phyloP scores from a whole-genome alignment of 768 basidiomycete species.

The Podaxis sp. region DNA sequence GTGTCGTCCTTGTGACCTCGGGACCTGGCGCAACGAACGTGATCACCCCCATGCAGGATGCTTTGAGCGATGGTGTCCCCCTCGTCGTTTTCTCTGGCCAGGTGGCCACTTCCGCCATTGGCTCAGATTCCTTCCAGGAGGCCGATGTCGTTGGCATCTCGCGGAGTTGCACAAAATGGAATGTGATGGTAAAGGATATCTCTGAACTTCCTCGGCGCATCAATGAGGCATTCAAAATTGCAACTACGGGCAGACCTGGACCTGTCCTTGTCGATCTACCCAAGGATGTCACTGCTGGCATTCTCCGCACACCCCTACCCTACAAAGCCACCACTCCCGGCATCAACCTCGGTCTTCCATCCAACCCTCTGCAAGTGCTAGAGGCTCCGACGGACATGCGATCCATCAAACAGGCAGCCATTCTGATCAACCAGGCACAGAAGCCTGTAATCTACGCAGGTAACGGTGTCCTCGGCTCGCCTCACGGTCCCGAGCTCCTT shows the following conservation, averaged over 20 bases:
- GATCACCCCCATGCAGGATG: constrained; percentile 97
- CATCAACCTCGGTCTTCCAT: constrained; percentile 63
- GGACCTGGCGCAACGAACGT: constrained; percentile 98
- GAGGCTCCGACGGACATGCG: constrained; percentile 57
- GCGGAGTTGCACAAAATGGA: constrained; percentile 98
- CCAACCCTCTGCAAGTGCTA: constrained; percentile 60
- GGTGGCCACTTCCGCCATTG: constrained; percentile 98
- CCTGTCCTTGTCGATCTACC: constrained; percentile 98
- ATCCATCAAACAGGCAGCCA: constrained; percentile 79
- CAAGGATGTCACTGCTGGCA: constrained; percentile 96
- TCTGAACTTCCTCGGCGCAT: constrained; percentile 91
- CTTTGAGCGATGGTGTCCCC: constrained; percentile 89
- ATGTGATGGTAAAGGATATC: constrained; percentile 99
- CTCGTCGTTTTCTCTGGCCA: constrained; percentile 95
- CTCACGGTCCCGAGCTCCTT: constrained; percentile 79
- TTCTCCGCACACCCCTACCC: constrained; percentile 80
- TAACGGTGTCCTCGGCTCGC: constrained; percentile 80
- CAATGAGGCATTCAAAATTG: constrained; percentile 99
- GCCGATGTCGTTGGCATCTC: constrained; percentile 97
- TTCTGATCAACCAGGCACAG: constrained; percentile 88
- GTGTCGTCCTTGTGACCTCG: constrained; percentile 96
- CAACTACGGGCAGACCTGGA: constrained; percentile 93
- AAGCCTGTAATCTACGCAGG: constrained; percentile 92
- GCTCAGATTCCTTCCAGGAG: constrained; percentile 99
- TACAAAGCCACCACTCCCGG: constrained; percentile 86